These are phyloP conservation scores for Manihot esculenta DNA, from an alignment of 441 rosid genomes.

Conservation along the genomic window DNA sequence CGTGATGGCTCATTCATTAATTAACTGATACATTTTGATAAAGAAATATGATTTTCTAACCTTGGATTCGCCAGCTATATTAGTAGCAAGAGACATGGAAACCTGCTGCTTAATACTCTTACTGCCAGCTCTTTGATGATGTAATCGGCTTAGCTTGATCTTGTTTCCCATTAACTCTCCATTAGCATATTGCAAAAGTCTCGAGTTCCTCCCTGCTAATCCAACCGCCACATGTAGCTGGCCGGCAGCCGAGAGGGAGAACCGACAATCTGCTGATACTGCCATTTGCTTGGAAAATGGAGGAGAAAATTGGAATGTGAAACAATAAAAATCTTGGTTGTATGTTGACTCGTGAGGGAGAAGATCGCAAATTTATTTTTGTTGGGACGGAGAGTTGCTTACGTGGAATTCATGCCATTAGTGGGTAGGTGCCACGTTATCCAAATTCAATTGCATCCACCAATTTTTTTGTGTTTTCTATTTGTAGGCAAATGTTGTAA, in stretches of 20 bases:
- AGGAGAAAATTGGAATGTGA: conserved; percentile 30
- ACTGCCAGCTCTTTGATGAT: conserved; percentile 5
- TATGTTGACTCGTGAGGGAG: background rate
- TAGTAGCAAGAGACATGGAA: conserved; percentile 42
- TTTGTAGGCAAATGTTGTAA: background rate
- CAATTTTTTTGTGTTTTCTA: conserved; percentile 21
- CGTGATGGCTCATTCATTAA: background rate
- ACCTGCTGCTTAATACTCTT: conserved; percentile 27
- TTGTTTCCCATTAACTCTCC: conserved; percentile 82
- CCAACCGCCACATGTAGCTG: conserved; percentile 37
- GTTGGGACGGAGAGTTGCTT: conserved; percentile 11
- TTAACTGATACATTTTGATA: background rate
- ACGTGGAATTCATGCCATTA: conserved; percentile 37
- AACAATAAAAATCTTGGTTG: conserved; percentile 21
- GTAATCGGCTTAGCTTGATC: conserved; percentile 35
- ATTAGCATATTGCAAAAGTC: conserved; percentile 45
- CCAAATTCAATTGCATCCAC: conserved; percentile 64
- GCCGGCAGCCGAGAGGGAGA: conserved; percentile 50
- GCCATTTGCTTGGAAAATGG: conserved; percentile 38
- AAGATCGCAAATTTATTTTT: background rate
- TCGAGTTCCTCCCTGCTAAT: conserved; percentile 35
- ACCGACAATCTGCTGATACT: conserved; percentile 55
- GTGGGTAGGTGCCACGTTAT: conserved; percentile 64
- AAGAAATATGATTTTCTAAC: conserved; percentile 18
- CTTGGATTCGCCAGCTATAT: conserved; percentile 41